These are phyloP conservation scores for Adiantum capillusveneris DNA, from an alignment of 75 land plant genomes.

Conservation along the genomic window DNA sequence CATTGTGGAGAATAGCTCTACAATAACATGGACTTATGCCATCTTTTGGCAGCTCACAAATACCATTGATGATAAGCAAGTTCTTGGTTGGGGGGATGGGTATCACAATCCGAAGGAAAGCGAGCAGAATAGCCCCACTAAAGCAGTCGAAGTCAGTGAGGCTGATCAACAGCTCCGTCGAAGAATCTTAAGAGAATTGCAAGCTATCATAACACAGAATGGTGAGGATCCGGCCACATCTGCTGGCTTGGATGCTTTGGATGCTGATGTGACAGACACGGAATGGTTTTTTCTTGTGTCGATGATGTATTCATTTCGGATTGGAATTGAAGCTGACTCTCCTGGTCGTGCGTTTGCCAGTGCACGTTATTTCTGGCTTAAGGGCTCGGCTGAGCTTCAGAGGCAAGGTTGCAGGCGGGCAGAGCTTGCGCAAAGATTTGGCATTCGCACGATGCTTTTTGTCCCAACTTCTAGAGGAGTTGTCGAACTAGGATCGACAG, in stretches of 20 bases:
- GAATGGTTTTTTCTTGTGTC: constrained; percentile 85
- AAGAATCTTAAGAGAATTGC: constrained; percentile 43
- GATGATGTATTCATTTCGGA: constrained; percentile 76
- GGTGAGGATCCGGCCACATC: constrained; percentile 39
- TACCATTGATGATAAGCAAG: constrained; percentile 16
- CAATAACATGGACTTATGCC: constrained; percentile 26
- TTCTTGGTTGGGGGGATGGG: constrained; percentile 92
- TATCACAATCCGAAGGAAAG: constrained; percentile 47
- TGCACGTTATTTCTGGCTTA: constrained; percentile 53
- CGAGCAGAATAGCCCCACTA: constrained; percentile 25
- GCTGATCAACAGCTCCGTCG: constrained; percentile 49
- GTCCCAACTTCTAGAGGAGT: constrained; percentile 70
- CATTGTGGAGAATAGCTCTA: constrained; percentile 19
- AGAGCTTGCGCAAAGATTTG: constrained; percentile 51
- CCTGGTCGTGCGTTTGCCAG: constrained; percentile 60
- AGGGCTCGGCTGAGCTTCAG: constrained; percentile 22
- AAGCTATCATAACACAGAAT: constrained; percentile 50
- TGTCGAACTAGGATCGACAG: constrained; percentile 79
- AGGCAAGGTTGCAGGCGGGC: constrained; percentile 24
- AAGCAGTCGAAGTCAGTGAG: constrained; percentile 7
- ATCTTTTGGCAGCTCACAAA: constrained; percentile 29
- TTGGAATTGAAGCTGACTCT: constrained; percentile 44
- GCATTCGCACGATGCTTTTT: constrained; percentile 58
- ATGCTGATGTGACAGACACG: constrained; percentile 66
- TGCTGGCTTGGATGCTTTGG: constrained; percentile 17